Evolutionary conservation across 352 stramenopile species (phyloP).

Genomic region (Pythium rhizo-oryzae): DNA sequence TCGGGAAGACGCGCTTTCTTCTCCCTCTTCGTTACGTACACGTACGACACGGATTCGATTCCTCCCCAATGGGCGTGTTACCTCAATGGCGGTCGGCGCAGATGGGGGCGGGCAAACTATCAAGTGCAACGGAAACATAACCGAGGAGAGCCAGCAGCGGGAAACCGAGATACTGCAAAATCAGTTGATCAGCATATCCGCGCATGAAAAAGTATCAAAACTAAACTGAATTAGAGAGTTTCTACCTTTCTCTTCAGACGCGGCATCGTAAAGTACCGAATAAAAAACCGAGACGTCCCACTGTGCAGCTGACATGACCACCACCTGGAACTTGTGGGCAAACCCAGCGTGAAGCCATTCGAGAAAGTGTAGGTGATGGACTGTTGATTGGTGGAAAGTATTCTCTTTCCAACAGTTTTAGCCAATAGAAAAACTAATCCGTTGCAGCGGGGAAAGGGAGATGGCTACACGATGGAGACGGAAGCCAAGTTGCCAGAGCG

Average conservation of each 20-base stretch:
- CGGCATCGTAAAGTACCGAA: neutral
- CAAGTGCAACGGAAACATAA: neutral
- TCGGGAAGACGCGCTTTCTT: neutral
- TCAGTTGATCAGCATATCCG: neutral
- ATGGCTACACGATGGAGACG: too few relatives aligned
- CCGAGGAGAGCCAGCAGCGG: neutral
- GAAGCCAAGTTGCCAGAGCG: too few relatives aligned
- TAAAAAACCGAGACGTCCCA: constrained; percentile 4
- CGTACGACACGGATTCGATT: neutral
- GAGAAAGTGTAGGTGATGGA: neutral
- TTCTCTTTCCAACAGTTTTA: neutral
- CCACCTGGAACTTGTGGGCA: constrained; percentile 1
- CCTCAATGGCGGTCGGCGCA: constrained; percentile 13
- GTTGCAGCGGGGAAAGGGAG: too few relatives aligned
- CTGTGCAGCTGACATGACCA: constrained; percentile 9
- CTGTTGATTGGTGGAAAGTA: neutral
- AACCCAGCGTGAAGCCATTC: constrained; percentile 16
- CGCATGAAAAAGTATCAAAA: neutral
- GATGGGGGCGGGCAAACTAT: constrained; percentile 8
- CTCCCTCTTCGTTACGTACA: neutral
- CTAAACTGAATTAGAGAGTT: neutral
- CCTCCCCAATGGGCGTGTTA: constrained; percentile 9
- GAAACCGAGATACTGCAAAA: neutral
- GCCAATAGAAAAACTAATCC: neutral
- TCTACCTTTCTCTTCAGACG: neutral